Evolutionary conservation across 768 basidiomycete genomes (phyloP), one percentile per base, ranked within the genome.

Genomic region (Hebeloma cylindrosporum): DNA sequence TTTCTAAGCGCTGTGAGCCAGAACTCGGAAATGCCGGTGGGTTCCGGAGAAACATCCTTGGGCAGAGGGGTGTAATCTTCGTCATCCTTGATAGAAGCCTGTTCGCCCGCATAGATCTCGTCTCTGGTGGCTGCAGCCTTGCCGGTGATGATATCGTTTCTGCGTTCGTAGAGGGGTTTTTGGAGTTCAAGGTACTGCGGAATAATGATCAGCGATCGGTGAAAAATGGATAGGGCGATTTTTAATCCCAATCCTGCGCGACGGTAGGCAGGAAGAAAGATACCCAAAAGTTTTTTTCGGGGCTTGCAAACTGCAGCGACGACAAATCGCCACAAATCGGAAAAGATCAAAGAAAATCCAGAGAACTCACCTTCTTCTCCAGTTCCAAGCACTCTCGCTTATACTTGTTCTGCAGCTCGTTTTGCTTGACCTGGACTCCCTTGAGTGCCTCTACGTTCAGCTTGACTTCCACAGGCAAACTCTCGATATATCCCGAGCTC

Each of bases 1-100:
- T 96, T 98, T 53, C 88, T 83, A 42, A 98, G 76, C 2, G 93
- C 92, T 1, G 96, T 98, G 57, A 96, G 82, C 95, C 95, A 99
- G 78, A 99, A 99, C 58, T 95, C 87, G 40, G 94, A 91, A 55
- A 99, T 90, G 40, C 84, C 75, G 13, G 59, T 35, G 38, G 73
- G 50, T 27, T 69, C 66, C 10, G 65, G 68, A 1, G 73, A 60
- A 25, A 66, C 58, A 46, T 78, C 82, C 48, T 72, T 75, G 42
- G 82, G 69, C 10, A 91, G 73, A 14, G 80, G 73, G 20, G 70
- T 71, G 66, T 87, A 85, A 0, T 83, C 76, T 21, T 76, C 80
- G 52, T 93, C 83, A 40, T 89, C 90, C 61, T 94, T 86, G 52
- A 75, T 60, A 3, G 84, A 82, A 40, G 79, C 75, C 45, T 80